Percentiles rank a stretch among this genome's conserved stretches.
These are phyloP conservation scores for Ascochyta pisi DNA, from an alignment of 2,329 filamentous ascomycete genomes.

Conservation along the genomic window DNA sequence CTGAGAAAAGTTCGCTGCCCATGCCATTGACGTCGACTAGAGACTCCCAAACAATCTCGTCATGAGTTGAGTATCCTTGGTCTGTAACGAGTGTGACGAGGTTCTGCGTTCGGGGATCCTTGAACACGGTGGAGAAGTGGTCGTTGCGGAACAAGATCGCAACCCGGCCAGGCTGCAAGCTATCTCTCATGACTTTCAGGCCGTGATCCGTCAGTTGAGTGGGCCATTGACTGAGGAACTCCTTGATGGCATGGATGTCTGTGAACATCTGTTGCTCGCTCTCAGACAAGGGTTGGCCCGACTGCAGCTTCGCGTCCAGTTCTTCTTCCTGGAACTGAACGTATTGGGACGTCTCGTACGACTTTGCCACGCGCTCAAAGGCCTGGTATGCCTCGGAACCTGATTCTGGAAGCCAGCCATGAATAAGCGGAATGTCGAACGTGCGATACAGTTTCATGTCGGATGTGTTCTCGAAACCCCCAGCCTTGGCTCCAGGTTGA, in stretches of 20 bases:
- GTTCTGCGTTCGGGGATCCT: constrained; percentile 77
- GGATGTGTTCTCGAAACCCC: constrained; percentile 83
- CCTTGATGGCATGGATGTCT: constrained; percentile 83
- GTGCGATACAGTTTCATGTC: constrained; percentile 93
- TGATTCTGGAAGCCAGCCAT: constrained; percentile 86
- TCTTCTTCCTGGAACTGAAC: constrained; percentile 89
- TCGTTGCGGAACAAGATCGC: constrained; percentile 96
- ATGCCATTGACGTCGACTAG: constrained; percentile 87
- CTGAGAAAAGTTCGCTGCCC: constrained; percentile 82
- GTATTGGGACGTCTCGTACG: constrained; percentile 91
- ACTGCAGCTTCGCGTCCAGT: constrained; percentile 77
- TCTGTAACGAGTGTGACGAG: constrained; percentile 90
- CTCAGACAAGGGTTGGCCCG: constrained; percentile 65
- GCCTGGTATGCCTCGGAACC: constrained; percentile 70
- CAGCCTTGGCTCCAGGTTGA: constrained; percentile 59
- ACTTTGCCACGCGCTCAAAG: constrained; percentile 75
- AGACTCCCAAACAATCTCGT: constrained; percentile 96
- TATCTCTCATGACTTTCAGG: constrained; percentile 73
- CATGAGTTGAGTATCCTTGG: constrained; percentile 84
- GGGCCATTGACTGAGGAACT: constrained; percentile 78
- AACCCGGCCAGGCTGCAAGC: constrained; percentile 76
- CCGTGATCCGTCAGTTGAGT: constrained; percentile 89
- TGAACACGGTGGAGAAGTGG: constrained; percentile 93
- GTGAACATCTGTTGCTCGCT: constrained; percentile 81
- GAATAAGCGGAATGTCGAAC: constrained; percentile 86